phyloP scores from a whole-genome alignment of 139 green algal genomes.

The Chlorella sp. region DNA sequence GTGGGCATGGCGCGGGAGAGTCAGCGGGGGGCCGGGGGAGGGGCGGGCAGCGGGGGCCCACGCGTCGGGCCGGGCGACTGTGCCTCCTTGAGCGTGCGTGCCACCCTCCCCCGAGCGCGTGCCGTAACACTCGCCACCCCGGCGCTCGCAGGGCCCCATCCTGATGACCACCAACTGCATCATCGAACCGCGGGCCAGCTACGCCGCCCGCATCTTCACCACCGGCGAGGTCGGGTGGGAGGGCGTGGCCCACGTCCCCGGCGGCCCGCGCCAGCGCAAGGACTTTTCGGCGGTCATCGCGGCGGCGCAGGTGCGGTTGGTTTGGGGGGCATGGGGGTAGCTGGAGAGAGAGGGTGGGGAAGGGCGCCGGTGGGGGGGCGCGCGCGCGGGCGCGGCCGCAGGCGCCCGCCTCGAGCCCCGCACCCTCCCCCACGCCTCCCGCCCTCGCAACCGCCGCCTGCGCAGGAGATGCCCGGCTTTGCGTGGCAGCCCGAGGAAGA shows the following conservation, averaged over 20 bases:
- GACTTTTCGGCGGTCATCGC: slow-evolving; percentile 40
- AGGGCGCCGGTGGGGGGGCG: neutral
- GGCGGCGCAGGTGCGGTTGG: slow-evolving; percentile 13
- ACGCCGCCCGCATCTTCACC: slow-evolving; percentile 69
- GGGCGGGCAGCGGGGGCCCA: too few relatives aligned
- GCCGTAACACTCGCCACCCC: neutral
- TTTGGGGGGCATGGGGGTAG: neutral
- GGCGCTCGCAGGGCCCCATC: slow-evolving; percentile 56
- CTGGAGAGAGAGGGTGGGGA: neutral
- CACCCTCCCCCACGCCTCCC: neutral
- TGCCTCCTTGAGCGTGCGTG: too few relatives aligned
- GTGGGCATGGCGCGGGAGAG: too few relatives aligned
- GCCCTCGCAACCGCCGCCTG: neutral
- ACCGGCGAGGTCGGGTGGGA: slow-evolving; percentile 56
- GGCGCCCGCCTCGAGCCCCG: neutral
- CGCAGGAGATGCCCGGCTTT: slow-evolving; percentile 33
- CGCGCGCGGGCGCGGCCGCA: neutral
- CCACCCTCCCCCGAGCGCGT: too few relatives aligned
- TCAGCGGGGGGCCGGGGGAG: too few relatives aligned
- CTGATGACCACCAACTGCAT: slow-evolving; percentile 83
- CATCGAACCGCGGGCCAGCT: slow-evolving; percentile 52
- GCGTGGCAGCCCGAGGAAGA: slow-evolving; percentile 2
- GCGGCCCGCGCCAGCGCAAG: slow-evolving; percentile 14
- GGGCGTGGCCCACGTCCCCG: slow-evolving; percentile 21
- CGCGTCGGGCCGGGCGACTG: too few relatives aligned